phyloP scores from a whole-genome alignment of 2,329 filamentous ascomycete species.

The Amauroascus verrucosus region DNA sequence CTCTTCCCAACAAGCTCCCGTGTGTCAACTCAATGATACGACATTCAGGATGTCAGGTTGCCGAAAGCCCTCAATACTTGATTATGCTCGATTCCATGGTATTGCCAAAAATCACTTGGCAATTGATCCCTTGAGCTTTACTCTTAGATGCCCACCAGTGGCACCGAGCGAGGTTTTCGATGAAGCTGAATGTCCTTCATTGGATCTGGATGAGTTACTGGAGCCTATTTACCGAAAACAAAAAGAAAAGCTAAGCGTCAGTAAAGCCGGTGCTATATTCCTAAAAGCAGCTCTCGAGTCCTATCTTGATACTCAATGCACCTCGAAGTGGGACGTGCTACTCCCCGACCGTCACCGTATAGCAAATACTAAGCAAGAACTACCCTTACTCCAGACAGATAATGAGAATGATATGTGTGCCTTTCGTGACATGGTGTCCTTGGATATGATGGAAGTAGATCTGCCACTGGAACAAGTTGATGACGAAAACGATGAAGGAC shows the following conservation, averaged over 20 bases:
- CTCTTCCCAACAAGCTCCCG: neutral
- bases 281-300: conserved; percentile 23
- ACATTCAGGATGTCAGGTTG: conserved; percentile 12
- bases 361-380: conserved; percentile 32
- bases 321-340: conserved; percentile 15
- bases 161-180: conserved; percentile 7
- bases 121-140: conserved; percentile 20
- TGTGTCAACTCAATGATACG: neutral
- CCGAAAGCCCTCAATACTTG: conserved; percentile 32
- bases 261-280: conserved; percentile 23
- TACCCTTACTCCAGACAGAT: conserved; percentile 39
- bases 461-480: conserved; percentile 29
- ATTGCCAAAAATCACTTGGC: conserved; percentile 32
- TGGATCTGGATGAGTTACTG: conserved; percentile 13
- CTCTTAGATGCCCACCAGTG: conserved; percentile 7
- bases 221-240: neutral
- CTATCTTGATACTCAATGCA: conserved; percentile 6
- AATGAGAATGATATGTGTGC: conserved; percentile 36
- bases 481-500: conserved; percentile 35
- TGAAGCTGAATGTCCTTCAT: conserved; percentile 18
- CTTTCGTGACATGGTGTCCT: conserved; percentile 26
- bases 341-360: conserved; percentile 20
- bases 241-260: conserved; percentile 29
- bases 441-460: conserved; percentile 23
- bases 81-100: conserved; percentile 41